phyloP scores from a whole-genome alignment of 306 rosid species.

The Herpetospermum pedunculosum region DNA sequence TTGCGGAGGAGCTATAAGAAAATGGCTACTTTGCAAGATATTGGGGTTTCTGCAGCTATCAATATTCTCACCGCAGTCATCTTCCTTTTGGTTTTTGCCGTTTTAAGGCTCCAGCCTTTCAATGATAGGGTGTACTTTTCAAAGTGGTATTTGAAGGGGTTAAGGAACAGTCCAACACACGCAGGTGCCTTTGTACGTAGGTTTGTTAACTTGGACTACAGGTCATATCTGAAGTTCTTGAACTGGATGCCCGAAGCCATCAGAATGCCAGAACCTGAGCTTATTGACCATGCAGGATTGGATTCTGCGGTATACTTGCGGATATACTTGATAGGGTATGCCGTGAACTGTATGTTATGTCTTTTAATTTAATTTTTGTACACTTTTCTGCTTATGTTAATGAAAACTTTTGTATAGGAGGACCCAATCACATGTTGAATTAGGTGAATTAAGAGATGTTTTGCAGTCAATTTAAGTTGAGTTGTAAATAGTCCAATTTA shows the following conservation, averaged over 20 bases:
- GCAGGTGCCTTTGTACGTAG: conserved; percentile 61
- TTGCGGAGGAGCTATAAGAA: neutral
- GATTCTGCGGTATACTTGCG: conserved; percentile 94
- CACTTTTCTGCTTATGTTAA: neutral
- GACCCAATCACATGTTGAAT: neutral
- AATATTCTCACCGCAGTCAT: conserved; percentile 66
- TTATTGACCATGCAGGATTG: conserved; percentile 90
- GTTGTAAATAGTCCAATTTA: neutral
- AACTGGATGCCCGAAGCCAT: conserved; percentile 97
- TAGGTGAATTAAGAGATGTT: neutral
- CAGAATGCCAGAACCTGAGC: conserved; percentile 91
- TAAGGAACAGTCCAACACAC: conserved; percentile 61
- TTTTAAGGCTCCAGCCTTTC: conserved; percentile 91
- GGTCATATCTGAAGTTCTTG: conserved; percentile 57
- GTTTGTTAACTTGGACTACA: conserved; percentile 79
- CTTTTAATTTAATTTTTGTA: neutral
- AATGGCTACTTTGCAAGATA: conserved; percentile 76
- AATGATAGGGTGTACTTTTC: conserved; percentile 95
- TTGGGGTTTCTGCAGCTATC: conserved; percentile 60
- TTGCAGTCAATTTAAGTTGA: neutral
- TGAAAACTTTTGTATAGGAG: neutral
- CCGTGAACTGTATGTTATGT: neutral
- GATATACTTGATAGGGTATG: conserved; percentile 88
- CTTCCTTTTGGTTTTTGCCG: conserved; percentile 67
- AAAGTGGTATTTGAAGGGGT: conserved; percentile 80